These are phyloP conservation scores for Aegilops bicornis DNA, from an alignment of 176 grass and related monocot genomes.

Conservation along the genomic window DNA sequence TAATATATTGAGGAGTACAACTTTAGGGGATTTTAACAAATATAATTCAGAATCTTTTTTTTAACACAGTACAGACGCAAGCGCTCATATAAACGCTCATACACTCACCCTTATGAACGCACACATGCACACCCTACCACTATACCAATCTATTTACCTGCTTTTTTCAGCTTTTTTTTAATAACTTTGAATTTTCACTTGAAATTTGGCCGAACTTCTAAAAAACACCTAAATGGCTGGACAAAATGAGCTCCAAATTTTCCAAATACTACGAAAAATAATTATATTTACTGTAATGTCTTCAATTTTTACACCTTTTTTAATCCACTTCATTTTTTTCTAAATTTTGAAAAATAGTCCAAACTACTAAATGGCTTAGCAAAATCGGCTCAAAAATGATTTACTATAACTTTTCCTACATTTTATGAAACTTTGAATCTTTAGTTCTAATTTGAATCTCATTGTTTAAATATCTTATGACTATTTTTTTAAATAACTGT, in stretches of 20 bases:
- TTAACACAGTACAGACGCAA: no score
- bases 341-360: neutral
- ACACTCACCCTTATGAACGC: no score
- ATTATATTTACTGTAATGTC: neutral
- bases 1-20: no score
- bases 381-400: no score
- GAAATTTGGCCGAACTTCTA: neutral
- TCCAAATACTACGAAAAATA: neutral
- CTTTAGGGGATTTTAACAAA: no score
- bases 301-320: neutral
- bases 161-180: no score
- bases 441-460: neutral
- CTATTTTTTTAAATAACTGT: neutral
- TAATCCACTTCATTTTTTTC: neutral
- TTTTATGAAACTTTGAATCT: neutral
- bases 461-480: neutral
- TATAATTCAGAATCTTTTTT: no score
- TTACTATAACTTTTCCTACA: no score
- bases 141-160: no score
- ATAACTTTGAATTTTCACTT: neutral
- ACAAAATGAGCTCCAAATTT: neutral
- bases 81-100: no score
- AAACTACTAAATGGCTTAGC: neutral
- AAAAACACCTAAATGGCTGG: neutral
- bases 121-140: no score